phyloP scores from a whole-genome alignment of 305 asterid genomes.

The Fraxinus latifolia region DNA sequence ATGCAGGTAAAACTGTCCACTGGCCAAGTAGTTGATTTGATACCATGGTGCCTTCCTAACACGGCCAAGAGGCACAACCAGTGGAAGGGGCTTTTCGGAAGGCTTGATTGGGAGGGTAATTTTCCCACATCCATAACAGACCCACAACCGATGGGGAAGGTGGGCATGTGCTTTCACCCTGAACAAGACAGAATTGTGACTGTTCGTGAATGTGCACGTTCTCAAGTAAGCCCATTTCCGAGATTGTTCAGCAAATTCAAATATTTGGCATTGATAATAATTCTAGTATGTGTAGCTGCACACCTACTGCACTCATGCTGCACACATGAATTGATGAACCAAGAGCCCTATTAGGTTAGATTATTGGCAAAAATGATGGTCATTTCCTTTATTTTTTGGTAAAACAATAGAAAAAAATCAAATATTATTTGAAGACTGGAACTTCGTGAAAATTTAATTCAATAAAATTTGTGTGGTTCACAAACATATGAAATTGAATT shows the following conservation, averaged over 20 bases:
- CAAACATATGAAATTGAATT: neutral
- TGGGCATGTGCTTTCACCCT: constrained; percentile 64
- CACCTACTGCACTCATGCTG: neutral
- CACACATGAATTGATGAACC: neutral
- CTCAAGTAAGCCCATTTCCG: constrained; percentile 48
- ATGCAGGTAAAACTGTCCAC: neutral
- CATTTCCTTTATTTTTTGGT: neutral
- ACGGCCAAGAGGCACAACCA: constrained; percentile 30
- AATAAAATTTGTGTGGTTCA: neutral
- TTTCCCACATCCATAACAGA: neutral
- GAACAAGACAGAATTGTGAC: constrained; percentile 69
- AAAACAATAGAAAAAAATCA: neutral
- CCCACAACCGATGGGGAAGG: constrained; percentile 41
- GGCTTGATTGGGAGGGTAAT: neutral
- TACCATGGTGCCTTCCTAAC: constrained; percentile 51
- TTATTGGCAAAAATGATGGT: neutral
- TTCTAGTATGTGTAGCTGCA: neutral
- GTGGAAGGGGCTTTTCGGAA: neutral
- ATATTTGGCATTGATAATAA: neutral
- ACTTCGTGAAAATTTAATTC: neutral
- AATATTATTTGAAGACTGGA: neutral
- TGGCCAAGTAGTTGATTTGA: neutral
- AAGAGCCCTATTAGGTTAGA: neutral
- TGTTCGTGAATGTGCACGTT: constrained; percentile 74
- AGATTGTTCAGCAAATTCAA: neutral